Evolutionary conservation across 306 rosid genomes (phyloP), one percentile per base, ranked within the genome.

Genomic region (Malus domestica): DNA sequence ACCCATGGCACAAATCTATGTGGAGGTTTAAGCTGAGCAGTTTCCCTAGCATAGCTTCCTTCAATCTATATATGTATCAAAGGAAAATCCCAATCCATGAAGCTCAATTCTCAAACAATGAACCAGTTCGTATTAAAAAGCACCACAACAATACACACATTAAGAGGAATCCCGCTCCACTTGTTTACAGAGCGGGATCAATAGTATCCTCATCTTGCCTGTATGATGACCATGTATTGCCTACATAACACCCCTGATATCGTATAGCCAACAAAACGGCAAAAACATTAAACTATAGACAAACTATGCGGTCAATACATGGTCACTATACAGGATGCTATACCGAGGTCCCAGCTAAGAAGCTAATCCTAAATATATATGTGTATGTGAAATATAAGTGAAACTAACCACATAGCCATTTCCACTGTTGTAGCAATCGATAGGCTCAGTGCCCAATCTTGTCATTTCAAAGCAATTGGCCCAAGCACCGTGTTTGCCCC

Each of bases 1-100:
- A 94, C 89, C 97, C 98, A 91, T 51, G 97, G 98, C 59, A 94
- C 96, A 73, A 87, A 94, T 76, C 81, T 87, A 52, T 84, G 94
- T 4, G 86, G 87, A 20, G 96, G 98, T 57, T 85, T 83, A 22
- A 90, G 96, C 46, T 67, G 49, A 66, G 79, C 80, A 19, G 98
- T 94, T 83, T 92, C 90, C 72, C 27, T 81, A 4, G 88, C 98
- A 72, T 78, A 85, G 4, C 80, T 71, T 58, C 73, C 73, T 79
- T 94, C 96, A 80, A 94, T 87, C 96, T 91, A 80, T 33, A 62
- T 20, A 35, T 60, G 19, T 59, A 70, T 51, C 81, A 73, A 57
- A 22, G 5, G 8, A 45, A 35, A 73, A 40, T 15, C 38, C 4
- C 11, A 68, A 82, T 27, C 33, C 27, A 5, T 16, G 70, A 38